phyloP scores from a whole-genome alignment of 441 rosid genomes.

The Jatropha podagrica region DNA sequence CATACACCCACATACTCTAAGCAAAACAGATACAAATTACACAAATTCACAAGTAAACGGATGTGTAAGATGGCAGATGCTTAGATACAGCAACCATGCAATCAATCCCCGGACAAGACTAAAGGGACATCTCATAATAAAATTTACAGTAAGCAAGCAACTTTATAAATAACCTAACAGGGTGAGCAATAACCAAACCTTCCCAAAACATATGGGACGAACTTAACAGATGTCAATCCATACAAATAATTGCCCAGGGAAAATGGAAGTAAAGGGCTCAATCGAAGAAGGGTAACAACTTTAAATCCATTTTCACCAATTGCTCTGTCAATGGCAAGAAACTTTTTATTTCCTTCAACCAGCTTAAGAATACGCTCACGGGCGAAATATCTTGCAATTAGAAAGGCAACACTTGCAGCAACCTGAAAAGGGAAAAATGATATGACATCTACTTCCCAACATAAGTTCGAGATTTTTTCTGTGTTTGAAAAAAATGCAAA shows the following conservation, averaged over 20 bases:
- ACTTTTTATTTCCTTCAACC: slow-evolving; percentile 94
- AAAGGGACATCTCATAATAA: too few species aligned
- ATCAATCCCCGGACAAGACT: too few species aligned
- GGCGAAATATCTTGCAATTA: slow-evolving; percentile 96
- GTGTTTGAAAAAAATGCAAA: background rate
- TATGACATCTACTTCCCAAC: slow-evolving; percentile 23
- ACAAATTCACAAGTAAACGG: too few species aligned
- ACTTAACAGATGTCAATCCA: slow-evolving; percentile 94
- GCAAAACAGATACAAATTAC: too few species aligned
- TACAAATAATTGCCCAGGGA: slow-evolving; percentile 93
- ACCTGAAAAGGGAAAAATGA: slow-evolving; percentile 47
- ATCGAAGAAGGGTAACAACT: slow-evolving; percentile 92
- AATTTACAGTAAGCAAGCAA: background rate
- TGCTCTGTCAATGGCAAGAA: slow-evolving; percentile 96
- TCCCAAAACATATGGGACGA: slow-evolving; percentile 86
- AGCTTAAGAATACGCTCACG: slow-evolving; percentile 91
- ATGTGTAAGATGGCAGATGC: too few species aligned
- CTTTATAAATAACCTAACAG: background rate
- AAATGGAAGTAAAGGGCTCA: slow-evolving; percentile 97
- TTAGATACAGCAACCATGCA: too few species aligned
- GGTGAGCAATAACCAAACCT: slow-evolving; percentile 49
- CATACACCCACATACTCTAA: too few species aligned
- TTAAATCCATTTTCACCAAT: slow-evolving; percentile 94
- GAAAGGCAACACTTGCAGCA: slow-evolving; percentile 91
- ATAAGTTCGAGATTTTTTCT: slow-evolving; percentile 4